Percentiles rank a stretch among this genome's conserved stretches.
phyloP scores from a whole-genome alignment of 352 stramenopile genomes.

The Pseudoperonospora humuli region DNA sequence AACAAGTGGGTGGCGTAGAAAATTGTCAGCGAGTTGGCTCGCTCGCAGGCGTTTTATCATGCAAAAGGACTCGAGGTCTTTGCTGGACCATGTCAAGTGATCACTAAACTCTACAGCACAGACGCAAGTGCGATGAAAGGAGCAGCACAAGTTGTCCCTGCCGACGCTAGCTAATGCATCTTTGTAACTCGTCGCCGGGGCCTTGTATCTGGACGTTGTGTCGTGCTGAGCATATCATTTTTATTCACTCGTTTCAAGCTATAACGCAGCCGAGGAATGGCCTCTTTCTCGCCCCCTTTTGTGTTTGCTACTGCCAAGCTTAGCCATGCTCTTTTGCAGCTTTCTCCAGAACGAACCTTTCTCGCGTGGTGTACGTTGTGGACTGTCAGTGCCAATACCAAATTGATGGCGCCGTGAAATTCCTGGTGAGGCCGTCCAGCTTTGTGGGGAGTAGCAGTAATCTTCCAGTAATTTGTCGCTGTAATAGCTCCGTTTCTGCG shows the following conservation, averaged over 20 bases:
- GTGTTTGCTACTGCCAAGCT: slow-evolving; percentile 45
- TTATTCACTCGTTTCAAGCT: slow-evolving; percentile 1
- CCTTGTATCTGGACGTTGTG: neutral
- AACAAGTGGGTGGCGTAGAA: too few species aligned
- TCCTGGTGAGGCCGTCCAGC: slow-evolving; percentile 72
- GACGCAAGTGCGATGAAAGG: slow-evolving; percentile 6
- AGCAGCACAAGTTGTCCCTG: slow-evolving; percentile 5
- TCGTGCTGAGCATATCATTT: neutral
- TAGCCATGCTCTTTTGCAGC: slow-evolving; percentile 59
- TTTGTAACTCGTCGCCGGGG: neutral
- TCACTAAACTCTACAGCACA: slow-evolving; percentile 29
- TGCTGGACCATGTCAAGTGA: slow-evolving; percentile 37
- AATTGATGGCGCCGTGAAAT: slow-evolving; percentile 65
- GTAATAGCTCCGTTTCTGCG: slow-evolving; percentile 69
- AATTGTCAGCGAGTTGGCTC: slow-evolving; percentile 61
- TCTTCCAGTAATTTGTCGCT: slow-evolving; percentile 78
- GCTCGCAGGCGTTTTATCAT: slow-evolving; percentile 70
- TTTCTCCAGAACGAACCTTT: slow-evolving; percentile 68
- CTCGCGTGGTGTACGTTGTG: slow-evolving; percentile 26
- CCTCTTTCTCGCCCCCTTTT: slow-evolving; percentile 41
- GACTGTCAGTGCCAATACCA: slow-evolving; percentile 52
- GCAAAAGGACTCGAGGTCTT: slow-evolving; percentile 71
- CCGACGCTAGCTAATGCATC: slow-evolving; percentile 4
- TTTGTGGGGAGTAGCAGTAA: slow-evolving; percentile 77
- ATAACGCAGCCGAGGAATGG: slow-evolving; percentile 18